A percentile compares a stretch with the other conserved stretches of the same genome.
Evolutionary conservation across 768 basidiomycete species (phyloP).

Genomic region (Leccinum truebloodii): DNA sequence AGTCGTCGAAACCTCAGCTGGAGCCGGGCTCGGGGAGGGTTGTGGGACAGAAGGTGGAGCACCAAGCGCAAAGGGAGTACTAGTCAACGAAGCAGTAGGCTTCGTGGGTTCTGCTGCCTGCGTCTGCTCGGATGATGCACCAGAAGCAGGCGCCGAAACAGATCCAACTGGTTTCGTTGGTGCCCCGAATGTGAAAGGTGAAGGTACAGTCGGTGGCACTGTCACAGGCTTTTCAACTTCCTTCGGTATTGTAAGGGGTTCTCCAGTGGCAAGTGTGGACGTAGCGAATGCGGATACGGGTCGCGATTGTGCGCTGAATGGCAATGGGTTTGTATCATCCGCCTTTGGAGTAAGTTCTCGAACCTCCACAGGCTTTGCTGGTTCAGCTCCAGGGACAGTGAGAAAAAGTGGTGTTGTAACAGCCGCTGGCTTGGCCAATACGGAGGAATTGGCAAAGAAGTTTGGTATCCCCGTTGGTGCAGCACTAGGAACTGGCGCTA

Average conservation of each 20-base stretch:
- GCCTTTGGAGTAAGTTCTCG: conserved; percentile 5
- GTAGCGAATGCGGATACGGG: conserved; percentile 7
- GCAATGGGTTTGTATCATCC: conserved; percentile 8
- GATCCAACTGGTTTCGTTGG: conserved; percentile 26
- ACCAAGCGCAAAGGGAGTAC: conserved; percentile 31
- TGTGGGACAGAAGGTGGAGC: conserved; percentile 15
- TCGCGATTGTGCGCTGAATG: conserved; percentile 14
- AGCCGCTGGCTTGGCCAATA: conserved; percentile 41
- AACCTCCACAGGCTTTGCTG: conserved; percentile 7
- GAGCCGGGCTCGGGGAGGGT: not conserved
- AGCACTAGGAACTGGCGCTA: conserved; percentile 6
- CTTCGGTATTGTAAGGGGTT: conserved; percentile 16
- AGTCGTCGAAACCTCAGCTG: conserved; percentile 10
- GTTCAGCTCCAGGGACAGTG: conserved; percentile 13
- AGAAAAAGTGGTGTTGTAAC: conserved; percentile 25
- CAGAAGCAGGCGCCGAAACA: conserved; percentile 4
- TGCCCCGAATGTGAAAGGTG: conserved; percentile 33
- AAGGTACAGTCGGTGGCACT: conserved; percentile 6
- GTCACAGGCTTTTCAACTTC: conserved; percentile 18
- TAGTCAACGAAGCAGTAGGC: conserved; percentile 6
- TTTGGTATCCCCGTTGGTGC: conserved; percentile 46
- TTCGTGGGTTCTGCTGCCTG: conserved; percentile 9
- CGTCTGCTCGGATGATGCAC: conserved; percentile 14
- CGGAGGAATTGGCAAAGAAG: conserved; percentile 60
- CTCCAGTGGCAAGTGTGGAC: conserved; percentile 11